These are phyloP conservation scores for Spinacia oleracea DNA, from an alignment of 179 eudicot genomes.

Conservation along the genomic window DNA sequence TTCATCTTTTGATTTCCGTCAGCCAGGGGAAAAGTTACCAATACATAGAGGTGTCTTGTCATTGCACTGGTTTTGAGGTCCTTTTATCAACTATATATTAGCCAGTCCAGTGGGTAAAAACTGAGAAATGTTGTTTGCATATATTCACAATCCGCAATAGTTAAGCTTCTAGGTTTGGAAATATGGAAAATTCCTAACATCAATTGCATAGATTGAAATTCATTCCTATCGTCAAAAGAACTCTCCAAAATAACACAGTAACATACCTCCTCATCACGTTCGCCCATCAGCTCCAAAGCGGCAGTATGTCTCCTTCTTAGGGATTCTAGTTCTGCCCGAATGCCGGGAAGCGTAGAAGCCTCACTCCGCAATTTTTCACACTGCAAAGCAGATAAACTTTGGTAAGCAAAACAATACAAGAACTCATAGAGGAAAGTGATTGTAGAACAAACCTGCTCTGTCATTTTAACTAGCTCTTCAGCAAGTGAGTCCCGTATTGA, in stretches of 20 bases:
- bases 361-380: conserved; percentile 84
- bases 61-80: background rate
- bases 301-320: conserved; percentile 89
- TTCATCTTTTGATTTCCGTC: background rate
- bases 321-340: conserved; percentile 89
- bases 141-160: background rate
- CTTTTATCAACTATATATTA: background rate
- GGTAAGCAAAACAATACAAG: background rate
- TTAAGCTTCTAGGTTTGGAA: background rate
- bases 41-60: background rate
- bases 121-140: background rate
- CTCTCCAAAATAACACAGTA: background rate
- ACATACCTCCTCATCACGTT: conserved; percentile 98
- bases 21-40: background rate
- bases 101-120: background rate
- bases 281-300: conserved; percentile 99
- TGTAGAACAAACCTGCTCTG: conserved; percentile 56
- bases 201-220: background rate
- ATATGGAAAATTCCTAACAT: background rate
- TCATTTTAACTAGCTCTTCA: conserved; percentile 94
- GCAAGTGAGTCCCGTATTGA: conserved; percentile 93
- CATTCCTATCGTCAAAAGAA: background rate
- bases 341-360: conserved; percentile 74
- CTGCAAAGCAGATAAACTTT: conserved; percentile 37
- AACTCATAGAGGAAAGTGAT: conserved; percentile 12